phyloP scores from a whole-genome alignment of 768 basidiomycete species.

The Pholiota conissans region DNA sequence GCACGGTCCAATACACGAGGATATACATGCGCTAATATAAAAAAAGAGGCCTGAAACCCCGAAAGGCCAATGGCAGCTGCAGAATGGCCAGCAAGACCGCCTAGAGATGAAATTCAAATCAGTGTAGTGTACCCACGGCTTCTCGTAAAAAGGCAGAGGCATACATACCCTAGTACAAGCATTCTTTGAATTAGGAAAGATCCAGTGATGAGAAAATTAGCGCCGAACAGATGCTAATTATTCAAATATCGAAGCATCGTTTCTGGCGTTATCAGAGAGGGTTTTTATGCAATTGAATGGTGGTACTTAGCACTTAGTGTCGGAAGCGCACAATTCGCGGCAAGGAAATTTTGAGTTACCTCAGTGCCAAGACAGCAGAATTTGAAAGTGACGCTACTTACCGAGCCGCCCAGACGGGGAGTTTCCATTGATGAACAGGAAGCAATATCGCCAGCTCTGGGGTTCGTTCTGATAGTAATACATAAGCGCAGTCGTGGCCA shows the following conservation, averaged over 20 bases:
- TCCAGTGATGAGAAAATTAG: not conserved
- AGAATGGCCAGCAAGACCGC: not conserved
- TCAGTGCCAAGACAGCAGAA: too few species aligned
- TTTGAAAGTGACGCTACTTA: too few species aligned
- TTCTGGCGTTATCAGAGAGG: not conserved
- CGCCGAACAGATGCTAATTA: not conserved
- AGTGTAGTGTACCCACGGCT: too few species aligned
- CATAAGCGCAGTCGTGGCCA: not conserved
- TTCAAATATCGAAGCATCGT: not conserved
- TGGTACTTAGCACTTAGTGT: too few species aligned
- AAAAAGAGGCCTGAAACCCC: not conserved
- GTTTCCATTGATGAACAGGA: too few species aligned
- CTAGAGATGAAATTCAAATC: too few species aligned
- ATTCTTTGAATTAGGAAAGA: not conserved
- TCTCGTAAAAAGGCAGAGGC: not conserved
- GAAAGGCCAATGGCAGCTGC: not conserved
- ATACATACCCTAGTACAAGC: not conserved
- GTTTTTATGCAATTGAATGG: not conserved
- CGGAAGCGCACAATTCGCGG: too few species aligned
- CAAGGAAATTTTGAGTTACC: too few species aligned
- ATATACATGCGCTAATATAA: too few species aligned
- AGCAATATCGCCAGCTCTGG: not conserved
- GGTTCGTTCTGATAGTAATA: too few species aligned
- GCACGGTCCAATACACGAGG: too few species aligned
- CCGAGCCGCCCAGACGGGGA: too few species aligned